phyloP scores from a whole-genome alignment of 139 green algal species.

The Picochlorum sp. region DNA sequence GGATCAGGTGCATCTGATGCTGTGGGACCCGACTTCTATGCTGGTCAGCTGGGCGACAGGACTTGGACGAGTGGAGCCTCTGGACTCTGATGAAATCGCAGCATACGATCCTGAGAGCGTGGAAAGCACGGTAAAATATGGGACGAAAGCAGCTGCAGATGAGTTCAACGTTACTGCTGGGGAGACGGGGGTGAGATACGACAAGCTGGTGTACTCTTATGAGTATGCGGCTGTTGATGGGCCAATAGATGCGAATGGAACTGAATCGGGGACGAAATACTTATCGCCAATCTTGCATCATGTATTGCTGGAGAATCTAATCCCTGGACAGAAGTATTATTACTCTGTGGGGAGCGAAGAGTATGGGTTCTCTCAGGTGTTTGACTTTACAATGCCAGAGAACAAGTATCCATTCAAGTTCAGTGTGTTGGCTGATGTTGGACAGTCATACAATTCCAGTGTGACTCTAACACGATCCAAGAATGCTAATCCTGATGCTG shows the following conservation, averaged over 20 bases:
- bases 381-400: neutral
- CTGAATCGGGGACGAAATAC: neutral
- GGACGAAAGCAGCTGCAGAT: neutral
- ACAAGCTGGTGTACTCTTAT: neutral
- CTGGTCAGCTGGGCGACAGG: neutral
- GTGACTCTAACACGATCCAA: neutral
- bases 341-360: neutral
- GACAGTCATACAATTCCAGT: neutral
- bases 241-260: neutral
- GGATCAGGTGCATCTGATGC: neutral
- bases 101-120: neutral
- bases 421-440: neutral
- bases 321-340: neutral
- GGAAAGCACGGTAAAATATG: neutral
- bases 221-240: neutral
- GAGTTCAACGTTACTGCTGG: neutral
- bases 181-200: neutral
- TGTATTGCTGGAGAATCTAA: neutral
- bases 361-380: neutral
- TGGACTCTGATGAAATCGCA: neutral
- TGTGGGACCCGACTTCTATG: neutral
- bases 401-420: neutral
- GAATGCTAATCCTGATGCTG: neutral
- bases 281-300: neutral
- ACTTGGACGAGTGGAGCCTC: neutral